Conservation (phyloP, 2,329 filamentous ascomycete genomes). For the Tolypocladium endophyticum region DNA sequence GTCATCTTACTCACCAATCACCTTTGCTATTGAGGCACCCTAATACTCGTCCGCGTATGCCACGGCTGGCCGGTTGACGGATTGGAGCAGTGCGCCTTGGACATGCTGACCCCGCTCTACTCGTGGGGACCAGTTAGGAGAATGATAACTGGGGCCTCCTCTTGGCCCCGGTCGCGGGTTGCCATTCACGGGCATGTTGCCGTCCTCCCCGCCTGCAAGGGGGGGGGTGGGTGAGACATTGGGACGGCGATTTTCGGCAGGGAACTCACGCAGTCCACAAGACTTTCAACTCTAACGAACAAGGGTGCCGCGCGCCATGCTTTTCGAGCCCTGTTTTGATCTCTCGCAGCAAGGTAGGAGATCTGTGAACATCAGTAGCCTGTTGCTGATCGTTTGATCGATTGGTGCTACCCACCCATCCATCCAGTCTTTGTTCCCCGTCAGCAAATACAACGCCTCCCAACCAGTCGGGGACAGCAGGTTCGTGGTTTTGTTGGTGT, state of each 20-base stretch:
- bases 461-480: neutral
- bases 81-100: neutral
- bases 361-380: neutral
- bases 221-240: neutral
- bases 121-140: too few species aligned
- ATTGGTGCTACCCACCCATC: neutral
- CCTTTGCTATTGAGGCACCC: neutral
- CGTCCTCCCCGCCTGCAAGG: conserved; percentile 2
- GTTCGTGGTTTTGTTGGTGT: neutral
- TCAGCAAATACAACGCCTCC: neutral
- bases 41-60: neutral
- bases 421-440: neutral
- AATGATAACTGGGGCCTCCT: neutral
- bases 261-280: neutral
- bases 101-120: neutral
- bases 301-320: neutral
- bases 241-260: neutral
- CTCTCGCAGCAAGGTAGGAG: neutral
- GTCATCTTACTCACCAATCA: neutral
- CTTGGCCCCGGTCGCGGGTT: neutral
- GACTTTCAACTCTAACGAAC: too few species aligned
- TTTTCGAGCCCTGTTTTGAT: neutral
- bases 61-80: neutral
- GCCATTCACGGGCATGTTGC: neutral
- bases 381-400: neutral